Conservation (phyloP, 805 yeast genomes). For the Diddensiella santjacobensis region DNA sequence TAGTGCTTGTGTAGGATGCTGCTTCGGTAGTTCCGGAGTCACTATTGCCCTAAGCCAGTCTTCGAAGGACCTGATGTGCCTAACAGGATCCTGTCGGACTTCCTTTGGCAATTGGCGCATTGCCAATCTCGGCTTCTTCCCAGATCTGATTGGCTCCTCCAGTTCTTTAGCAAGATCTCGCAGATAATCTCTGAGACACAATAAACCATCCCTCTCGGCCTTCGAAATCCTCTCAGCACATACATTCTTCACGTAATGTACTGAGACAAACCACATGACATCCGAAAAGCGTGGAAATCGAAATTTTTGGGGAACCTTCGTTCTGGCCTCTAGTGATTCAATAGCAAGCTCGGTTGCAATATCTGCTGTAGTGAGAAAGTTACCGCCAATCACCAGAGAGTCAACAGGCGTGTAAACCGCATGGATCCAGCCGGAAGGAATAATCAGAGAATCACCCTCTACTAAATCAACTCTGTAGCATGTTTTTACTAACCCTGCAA, state of each 20-base stretch:
- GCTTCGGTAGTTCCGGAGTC: background rate
- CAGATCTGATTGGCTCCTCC: background rate
- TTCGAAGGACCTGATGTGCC: background rate
- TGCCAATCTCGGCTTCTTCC: background rate
- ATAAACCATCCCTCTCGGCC: slow-evolving; percentile 9
- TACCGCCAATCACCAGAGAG: slow-evolving; percentile 83
- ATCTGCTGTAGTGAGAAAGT: slow-evolving; percentile 65
- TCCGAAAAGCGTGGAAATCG: slow-evolving; percentile 73
- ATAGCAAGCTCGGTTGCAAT: slow-evolving; percentile 60
- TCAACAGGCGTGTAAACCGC: slow-evolving; percentile 81
- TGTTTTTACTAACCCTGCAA: slow-evolving; percentile 48
- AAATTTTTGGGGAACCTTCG: slow-evolving; percentile 72
- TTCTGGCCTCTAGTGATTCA: slow-evolving; percentile 56
- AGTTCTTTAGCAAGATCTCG: slow-evolving; percentile 2
- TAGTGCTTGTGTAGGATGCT: too few relatives aligned
- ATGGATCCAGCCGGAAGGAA: slow-evolving; percentile 94
- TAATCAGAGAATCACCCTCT: slow-evolving; percentile 70
- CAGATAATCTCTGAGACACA: slow-evolving; percentile 9
- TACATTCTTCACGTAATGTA: slow-evolving; percentile 32
- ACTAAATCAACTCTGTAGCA: slow-evolving; percentile 53
- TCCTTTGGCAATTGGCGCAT: slow-evolving; percentile 1
- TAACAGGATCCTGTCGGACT: background rate
- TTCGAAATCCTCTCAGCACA: slow-evolving; percentile 9
- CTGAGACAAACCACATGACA: slow-evolving; percentile 65
- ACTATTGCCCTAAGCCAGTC: background rate